Conservation (phyloP, 345 rosid genomes). For the Pistacia integerrima region DNA sequence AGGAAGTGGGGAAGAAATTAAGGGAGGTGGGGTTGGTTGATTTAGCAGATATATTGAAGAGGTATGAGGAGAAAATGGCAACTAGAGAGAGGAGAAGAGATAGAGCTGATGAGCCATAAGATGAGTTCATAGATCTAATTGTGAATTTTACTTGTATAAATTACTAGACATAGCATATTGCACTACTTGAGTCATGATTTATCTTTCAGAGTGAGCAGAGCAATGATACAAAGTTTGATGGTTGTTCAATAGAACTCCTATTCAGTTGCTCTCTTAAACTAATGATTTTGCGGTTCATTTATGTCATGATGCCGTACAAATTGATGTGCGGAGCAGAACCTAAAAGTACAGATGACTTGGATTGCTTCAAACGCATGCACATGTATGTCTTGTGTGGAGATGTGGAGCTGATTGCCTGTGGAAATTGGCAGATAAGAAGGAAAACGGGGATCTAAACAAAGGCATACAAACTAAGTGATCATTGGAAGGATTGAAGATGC, state of each 20-base stretch:
- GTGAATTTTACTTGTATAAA: background rate
- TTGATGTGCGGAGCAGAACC: too few relatives aligned
- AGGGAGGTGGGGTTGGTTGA: constrained; percentile 70
- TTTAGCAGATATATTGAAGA: constrained; percentile 79
- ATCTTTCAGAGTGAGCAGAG: background rate
- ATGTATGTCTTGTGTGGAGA: too few relatives aligned
- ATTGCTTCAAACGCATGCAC: too few relatives aligned
- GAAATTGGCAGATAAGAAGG: too few relatives aligned
- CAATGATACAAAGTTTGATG: background rate
- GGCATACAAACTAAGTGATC: too few relatives aligned
- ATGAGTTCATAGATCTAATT: background rate
- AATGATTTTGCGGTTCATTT: too few relatives aligned
- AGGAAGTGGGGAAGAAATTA: constrained; percentile 63
- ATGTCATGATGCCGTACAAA: too few relatives aligned
- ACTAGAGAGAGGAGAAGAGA: constrained; percentile 79
- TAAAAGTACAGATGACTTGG: too few relatives aligned
- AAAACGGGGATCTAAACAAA: too few relatives aligned
- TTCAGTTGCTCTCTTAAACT: too few relatives aligned
- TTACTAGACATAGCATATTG: background rate
- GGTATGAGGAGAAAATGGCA: constrained; percentile 87
- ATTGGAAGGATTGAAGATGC: too few relatives aligned
- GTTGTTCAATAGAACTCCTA: background rate
- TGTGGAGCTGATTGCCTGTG: too few relatives aligned
- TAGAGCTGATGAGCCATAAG: constrained; percentile 30
- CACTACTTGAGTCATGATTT: background rate